phyloP scores from a whole-genome alignment of 352 stramenopile genomes.

The Phytophthora tubulina region DNA sequence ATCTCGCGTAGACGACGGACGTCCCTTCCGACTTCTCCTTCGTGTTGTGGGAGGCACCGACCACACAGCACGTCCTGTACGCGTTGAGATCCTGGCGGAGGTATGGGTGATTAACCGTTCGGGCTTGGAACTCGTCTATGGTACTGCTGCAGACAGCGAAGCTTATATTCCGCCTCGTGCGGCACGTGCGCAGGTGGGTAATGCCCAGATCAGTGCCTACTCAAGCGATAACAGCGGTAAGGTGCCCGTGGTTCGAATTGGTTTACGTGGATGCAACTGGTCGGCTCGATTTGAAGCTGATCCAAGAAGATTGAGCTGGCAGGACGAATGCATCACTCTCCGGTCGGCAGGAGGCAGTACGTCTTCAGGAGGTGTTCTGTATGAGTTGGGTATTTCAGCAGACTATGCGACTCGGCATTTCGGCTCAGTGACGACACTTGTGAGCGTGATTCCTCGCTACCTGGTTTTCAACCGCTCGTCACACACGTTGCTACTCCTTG shows the following conservation, averaged over 20 bases:
- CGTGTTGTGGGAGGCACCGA: slow-evolving; percentile 52
- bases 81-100: slow-evolving; percentile 57
- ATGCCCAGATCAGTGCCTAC: slow-evolving; percentile 80
- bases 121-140: slow-evolving; percentile 76
- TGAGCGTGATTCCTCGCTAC: slow-evolving; percentile 87
- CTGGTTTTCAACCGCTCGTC: slow-evolving; percentile 74
- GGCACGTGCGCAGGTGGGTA: slow-evolving; percentile 74
- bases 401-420: slow-evolving; percentile 88
- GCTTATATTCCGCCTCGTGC: slow-evolving; percentile 62
- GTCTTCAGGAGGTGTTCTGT: slow-evolving; percentile 57
- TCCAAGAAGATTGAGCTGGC: slow-evolving; percentile 80
- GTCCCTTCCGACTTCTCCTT: slow-evolving; percentile 75
- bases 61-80: slow-evolving; percentile 36
- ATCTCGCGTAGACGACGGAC: slow-evolving; percentile 61
- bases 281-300: slow-evolving; percentile 79
- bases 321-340: slow-evolving; percentile 82
- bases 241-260: slow-evolving; percentile 63
- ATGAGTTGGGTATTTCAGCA: slow-evolving; percentile 84
- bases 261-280: slow-evolving; percentile 69
- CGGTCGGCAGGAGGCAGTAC: slow-evolving; percentile 41
- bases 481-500: slow-evolving; percentile 74
- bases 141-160: slow-evolving; percentile 70
- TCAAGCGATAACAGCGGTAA: slow-evolving; percentile 51
- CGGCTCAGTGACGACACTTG: slow-evolving; percentile 82
- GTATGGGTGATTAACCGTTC: slow-evolving; percentile 89